Percentiles rank a stretch among this genome's conserved stretches.
Conservation (phyloP, 2,329 filamentous ascomycete species). For the Aaosphaeria arxii region DNA sequence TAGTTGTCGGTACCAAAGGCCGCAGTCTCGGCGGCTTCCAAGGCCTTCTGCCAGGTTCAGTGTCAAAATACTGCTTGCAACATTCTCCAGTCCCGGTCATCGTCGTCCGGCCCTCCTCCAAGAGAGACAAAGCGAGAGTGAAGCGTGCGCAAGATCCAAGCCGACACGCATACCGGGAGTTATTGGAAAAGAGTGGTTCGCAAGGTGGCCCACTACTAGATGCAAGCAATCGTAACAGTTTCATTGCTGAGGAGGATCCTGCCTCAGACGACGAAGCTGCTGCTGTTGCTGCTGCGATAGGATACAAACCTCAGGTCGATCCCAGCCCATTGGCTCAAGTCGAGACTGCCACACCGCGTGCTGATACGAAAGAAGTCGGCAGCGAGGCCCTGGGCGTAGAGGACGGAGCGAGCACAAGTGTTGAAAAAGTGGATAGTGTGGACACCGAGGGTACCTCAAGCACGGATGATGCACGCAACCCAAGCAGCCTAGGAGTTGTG, state of each 20-base stretch:
- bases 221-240: conserved; percentile 44
- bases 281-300: conserved; percentile 50
- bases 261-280: conserved; percentile 47
- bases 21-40: conserved; percentile 83
- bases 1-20: conserved; percentile 86
- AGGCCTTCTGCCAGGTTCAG: conserved; percentile 80
- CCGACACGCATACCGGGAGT: conserved; percentile 72
- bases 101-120: conserved; percentile 82
- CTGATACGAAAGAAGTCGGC: conserved; percentile 10
- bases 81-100: conserved; percentile 92
- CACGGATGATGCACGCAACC: conserved; percentile 26
- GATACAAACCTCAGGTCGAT: conserved; percentile 33
- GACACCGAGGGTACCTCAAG: conserved; percentile 6
- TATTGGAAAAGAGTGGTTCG: conserved; percentile 64
- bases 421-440: conserved; percentile 13
- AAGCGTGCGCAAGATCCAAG: conserved; percentile 77
- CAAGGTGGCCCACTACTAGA: conserved; percentile 54
- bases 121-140: conserved; percentile 83
- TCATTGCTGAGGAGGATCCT: conserved; percentile 37
- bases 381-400: conserved; percentile 5
- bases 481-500: conserved; percentile 30
- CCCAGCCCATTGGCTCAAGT: conserved; percentile 27
- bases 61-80: conserved; percentile 92
- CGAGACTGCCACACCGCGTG: conserved; percentile 13
- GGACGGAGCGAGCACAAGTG: conserved; percentile 4